phyloP scores from a whole-genome alignment of 2,329 filamentous ascomycete genomes.

The Periconia digitata region DNA sequence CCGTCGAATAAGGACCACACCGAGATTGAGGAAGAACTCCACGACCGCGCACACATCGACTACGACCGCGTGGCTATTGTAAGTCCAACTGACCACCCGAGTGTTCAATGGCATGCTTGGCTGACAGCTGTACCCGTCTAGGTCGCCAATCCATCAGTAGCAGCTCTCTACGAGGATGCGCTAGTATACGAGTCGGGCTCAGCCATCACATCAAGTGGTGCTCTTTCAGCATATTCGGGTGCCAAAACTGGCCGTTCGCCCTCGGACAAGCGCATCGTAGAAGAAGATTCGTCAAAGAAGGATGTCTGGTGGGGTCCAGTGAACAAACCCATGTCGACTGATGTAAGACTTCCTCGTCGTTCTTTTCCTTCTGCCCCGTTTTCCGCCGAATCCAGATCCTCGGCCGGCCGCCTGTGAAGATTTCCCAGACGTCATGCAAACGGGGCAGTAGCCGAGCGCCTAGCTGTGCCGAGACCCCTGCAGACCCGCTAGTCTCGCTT shows the following conservation, averaged over 20 bases:
- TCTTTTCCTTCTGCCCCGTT: constrained; percentile 14
- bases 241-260: constrained; percentile 97
- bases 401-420: constrained; percentile 30
- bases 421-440: constrained; percentile 37
- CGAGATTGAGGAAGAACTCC: constrained; percentile 95
- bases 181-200: constrained; percentile 97
- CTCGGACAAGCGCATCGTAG: constrained; percentile 94
- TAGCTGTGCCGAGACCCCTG: constrained; percentile 22
- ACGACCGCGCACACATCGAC: constrained; percentile 98
- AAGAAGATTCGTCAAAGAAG: constrained; percentile 84
- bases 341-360: constrained; percentile 70
- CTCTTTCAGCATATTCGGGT: constrained; percentile 95
- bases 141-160: constrained; percentile 90
- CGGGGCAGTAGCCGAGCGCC: constrained; percentile 34
- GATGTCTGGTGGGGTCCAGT: constrained; percentile 99
- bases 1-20: constrained; percentile 80
- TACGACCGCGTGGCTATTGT: constrained; percentile 98
- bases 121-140: constrained; percentile 32
- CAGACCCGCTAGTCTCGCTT: constrained; percentile 33
- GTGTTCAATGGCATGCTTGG: not conserved
- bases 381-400: constrained; percentile 8
- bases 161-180: constrained; percentile 97
- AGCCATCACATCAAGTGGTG: constrained; percentile 93
- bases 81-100: constrained; percentile 44
- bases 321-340: constrained; percentile 97